phyloP scores from a whole-genome alignment of 2,329 filamentous ascomycete species.

The Penicillium sp. region DNA sequence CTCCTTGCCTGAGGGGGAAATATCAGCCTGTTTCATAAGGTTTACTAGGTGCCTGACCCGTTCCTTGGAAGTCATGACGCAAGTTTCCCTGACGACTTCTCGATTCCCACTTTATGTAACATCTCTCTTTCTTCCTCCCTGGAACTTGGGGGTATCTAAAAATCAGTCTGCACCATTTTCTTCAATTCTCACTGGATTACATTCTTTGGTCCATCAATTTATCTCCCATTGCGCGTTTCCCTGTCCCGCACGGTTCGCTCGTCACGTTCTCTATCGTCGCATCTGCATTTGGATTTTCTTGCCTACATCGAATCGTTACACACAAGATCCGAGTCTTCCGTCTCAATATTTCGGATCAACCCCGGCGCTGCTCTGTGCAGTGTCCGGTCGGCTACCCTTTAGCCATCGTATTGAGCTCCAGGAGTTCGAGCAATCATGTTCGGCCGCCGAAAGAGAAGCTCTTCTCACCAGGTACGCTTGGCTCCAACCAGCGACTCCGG shows the following conservation, averaged over 20 bases:
- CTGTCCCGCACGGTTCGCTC: not conserved
- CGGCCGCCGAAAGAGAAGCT: constrained; percentile 40
- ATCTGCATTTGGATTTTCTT: constrained; percentile 2
- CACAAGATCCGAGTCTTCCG: constrained; percentile 10
- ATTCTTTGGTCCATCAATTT: not conserved
- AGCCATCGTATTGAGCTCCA: not conserved
- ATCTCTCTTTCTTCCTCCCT: constrained; percentile 2
- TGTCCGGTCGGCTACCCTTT: constrained; percentile 21
- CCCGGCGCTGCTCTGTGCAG: constrained; percentile 25
- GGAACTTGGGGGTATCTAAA: not conserved
- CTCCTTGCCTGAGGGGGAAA: not conserved
- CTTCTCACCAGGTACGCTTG: constrained; percentile 40
- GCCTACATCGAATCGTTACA: constrained; percentile 3
- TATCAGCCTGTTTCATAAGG: constrained; percentile 14
- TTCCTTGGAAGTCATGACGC: constrained; percentile 25
- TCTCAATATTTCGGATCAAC: constrained; percentile 14
- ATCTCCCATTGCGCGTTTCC: not conserved
- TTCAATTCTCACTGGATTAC: not conserved
- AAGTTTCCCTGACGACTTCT: constrained; percentile 14
- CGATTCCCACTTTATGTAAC: constrained; percentile 6
- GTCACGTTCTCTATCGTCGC: constrained; percentile 5
- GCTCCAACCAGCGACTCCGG: not conserved
- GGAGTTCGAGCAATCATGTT: constrained; percentile 37
- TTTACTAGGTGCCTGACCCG: constrained; percentile 13
- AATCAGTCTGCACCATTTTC: not conserved